Base-by-base conservation (phyloP, 2,329 filamentous ascomycete genomes). In the Ophiostoma australiae region DNA sequence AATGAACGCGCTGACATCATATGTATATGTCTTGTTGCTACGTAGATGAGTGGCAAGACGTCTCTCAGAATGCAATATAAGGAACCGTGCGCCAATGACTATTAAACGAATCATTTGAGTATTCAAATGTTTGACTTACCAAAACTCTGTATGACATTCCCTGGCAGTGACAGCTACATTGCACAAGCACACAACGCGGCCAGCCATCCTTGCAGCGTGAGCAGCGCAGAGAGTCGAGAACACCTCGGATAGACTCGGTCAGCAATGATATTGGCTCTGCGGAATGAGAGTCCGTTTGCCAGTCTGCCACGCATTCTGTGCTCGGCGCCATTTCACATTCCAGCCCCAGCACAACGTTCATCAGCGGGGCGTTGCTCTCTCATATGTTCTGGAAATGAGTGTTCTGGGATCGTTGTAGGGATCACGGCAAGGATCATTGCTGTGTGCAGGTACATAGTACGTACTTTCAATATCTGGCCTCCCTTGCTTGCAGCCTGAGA, bases 401-500 rank as follows among this genome's bases (percentile, higher is more conserved):
- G 58, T 33, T 63, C 58, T 63, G 58, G n/a, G 58, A 58, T 58
- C 52, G 52, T 58, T 58, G 52, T 58, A 58, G 10, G 52, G 52
- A 58, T 48, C 17, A 48, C 17, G 20, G 52, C 23, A 58, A 58
- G 52, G 8, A 58, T 58, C 15, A 63, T 15, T 33, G 58, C 17
- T 33, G 52, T 58, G 7, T 63, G 13, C 52, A 31, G 27, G 27
- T 58, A 23, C n/a, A n/a, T n/a, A n/a, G 33, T 27, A 10, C 3
- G 17, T 48, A 48, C 44, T 48, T 33, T 63, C 23, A 17, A 63
- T 17, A 63, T 63, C 27, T 27, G 15, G 23, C 15, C 27, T 63
- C 58, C 58, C 58, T 63, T 63, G 58, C 58, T 63, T 63, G 58
- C 58, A 33, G 58, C n/a, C n/a, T 63, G 58, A 27, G 58, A 27